These are phyloP conservation scores for Ophiostoma montium DNA, from an alignment of 2,329 filamentous ascomycete species.

Conservation along the genomic window DNA sequence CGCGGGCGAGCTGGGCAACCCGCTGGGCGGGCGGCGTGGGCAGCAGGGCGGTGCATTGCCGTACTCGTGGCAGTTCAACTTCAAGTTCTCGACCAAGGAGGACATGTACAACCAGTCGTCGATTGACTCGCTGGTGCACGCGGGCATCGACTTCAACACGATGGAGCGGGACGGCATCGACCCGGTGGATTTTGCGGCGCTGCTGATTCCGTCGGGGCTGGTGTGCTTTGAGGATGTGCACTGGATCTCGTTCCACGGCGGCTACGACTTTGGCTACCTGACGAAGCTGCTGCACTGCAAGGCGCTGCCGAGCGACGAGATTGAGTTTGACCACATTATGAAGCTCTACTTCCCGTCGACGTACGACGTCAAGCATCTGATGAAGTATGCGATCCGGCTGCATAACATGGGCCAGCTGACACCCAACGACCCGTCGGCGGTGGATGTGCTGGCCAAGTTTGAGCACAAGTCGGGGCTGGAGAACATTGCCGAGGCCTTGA, in stretches of 20 bases:
- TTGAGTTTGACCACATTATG: conserved; percentile 77
- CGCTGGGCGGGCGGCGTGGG: conserved; percentile 25
- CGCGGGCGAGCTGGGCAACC: conserved; percentile 23
- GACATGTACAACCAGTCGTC: conserved; percentile 98
- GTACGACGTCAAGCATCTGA: conserved; percentile 94
- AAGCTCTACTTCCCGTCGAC: conserved; percentile 86
- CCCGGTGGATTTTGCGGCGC: conserved; percentile 71
- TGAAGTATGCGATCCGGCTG: conserved; percentile 71
- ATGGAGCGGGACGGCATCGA: conserved; percentile 85
- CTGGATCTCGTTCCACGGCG: conserved; percentile 96
- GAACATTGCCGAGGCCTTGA: conserved; percentile 84
- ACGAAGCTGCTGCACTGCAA: conserved; percentile 83
- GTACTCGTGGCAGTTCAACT: conserved; percentile 98
- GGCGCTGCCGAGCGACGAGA: conserved; percentile 75
- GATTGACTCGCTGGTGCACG: conserved; percentile 77
- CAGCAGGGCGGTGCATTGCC: conserved; percentile 35
- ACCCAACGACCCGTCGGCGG: conserved; percentile 48
- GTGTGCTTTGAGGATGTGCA: conserved; percentile 77
- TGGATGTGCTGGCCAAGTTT: conserved; percentile 68
- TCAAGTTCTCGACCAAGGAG: conserved; percentile 82
- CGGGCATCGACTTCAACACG: conserved; percentile 80
- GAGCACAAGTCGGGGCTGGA: conserved; percentile 86
- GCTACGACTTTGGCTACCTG: conserved; percentile 95
- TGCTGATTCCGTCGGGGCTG: conserved; percentile 83
- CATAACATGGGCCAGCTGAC: conserved; percentile 49